Percentiles rank a stretch among this genome's conserved stretches.
Conservation (phyloP, 345 rosid genomes). For the Eucalyptus melliodora region DNA sequence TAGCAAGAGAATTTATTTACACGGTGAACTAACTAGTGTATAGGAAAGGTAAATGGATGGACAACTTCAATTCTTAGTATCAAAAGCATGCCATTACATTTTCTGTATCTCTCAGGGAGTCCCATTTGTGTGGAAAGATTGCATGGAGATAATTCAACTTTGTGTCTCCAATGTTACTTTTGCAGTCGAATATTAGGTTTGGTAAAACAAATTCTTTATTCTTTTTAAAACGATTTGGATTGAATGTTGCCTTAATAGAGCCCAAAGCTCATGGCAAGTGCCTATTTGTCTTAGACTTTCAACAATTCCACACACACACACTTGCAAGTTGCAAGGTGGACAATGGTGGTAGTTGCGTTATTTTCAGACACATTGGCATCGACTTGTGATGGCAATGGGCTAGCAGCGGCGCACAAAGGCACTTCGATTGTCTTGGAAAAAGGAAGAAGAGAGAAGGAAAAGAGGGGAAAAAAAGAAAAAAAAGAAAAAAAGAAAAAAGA, state of each 20-base stretch:
- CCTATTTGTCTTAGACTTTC: neutral
- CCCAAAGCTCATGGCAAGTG: neutral
- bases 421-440: no score
- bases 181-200: neutral
- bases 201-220: neutral
- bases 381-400: no score
- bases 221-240: neutral
- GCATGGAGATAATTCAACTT: neutral
- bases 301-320: neutral
- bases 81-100: neutral
- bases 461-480: no score
- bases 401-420: no score
- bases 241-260: neutral
- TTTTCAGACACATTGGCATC: no score
- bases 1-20: no score
- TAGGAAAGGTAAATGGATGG: neutral
- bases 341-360: no score
- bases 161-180: neutral
- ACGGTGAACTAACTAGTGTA: neutral
- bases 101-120: neutral
- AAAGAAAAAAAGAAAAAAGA: no score
- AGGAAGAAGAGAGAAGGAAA: no score
- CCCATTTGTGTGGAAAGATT: neutral
- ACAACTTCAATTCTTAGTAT: neutral
- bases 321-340: no score